These are phyloP conservation scores for Cymbidium sinense DNA, from an alignment of 106 monocot genomes.

Conservation along the genomic window DNA sequence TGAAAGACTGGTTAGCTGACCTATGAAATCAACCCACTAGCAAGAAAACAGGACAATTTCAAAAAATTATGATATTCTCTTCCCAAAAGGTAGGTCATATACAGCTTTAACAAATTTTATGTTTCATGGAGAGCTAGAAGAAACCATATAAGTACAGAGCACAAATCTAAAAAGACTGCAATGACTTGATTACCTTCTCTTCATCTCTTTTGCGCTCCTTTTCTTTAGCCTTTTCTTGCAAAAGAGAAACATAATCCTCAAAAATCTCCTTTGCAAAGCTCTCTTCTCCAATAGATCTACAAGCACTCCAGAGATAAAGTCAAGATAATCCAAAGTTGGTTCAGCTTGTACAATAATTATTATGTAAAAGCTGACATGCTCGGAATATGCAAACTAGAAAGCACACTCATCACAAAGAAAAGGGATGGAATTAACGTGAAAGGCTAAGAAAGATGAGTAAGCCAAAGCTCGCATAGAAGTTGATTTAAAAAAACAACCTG, in stretches of 20 bases:
- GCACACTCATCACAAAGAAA: not conserved
- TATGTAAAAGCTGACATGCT: not conserved
- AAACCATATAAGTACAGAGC: not conserved
- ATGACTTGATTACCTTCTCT: conserved; percentile 57
- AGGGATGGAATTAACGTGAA: not conserved
- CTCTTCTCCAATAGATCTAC: conserved; percentile 74
- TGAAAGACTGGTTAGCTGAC: not conserved
- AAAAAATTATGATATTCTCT: not conserved
- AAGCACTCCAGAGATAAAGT: not conserved
- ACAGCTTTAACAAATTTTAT: not conserved
- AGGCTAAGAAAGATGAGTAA: not conserved
- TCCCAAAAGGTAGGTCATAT: not conserved
- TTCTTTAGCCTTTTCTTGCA: conserved; percentile 90
- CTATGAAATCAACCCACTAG: not conserved
- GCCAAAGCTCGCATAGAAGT: not conserved
- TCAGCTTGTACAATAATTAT: not conserved
- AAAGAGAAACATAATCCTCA: conserved; percentile 67
- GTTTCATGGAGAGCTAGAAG: not conserved
- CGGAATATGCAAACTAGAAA: not conserved
- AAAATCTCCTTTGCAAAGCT: conserved; percentile 70
- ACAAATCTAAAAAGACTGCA: not conserved
- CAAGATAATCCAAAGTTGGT: not conserved
- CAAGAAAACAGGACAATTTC: not conserved
- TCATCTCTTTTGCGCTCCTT: conserved; percentile 91
- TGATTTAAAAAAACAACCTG: conserved; percentile 2